Conservation (phyloP, 352 stramenopile species). For the Globisporangium sylvaticum region DNA sequence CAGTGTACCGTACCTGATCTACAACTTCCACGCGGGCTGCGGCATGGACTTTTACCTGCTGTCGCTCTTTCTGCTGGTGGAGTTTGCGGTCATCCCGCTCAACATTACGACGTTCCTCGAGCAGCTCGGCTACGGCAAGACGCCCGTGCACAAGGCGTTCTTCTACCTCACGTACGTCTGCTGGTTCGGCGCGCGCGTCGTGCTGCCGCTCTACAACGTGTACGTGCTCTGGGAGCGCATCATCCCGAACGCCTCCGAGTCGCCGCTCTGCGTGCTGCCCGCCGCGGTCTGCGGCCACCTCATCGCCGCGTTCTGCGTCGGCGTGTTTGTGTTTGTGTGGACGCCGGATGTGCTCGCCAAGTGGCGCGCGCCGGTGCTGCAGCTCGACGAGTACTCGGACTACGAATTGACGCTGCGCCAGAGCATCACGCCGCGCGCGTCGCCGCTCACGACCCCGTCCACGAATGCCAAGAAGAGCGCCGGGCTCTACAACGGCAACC, state of each 20-base stretch:
- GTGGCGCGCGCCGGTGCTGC: slow-evolving; percentile 56
- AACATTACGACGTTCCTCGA: slow-evolving; percentile 82
- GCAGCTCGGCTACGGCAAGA: slow-evolving; percentile 70
- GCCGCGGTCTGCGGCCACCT: slow-evolving; percentile 72
- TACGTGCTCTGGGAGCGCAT: slow-evolving; percentile 73
- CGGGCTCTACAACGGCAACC: slow-evolving; percentile 15
- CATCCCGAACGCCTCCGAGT: slow-evolving; percentile 41
- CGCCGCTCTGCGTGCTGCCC: slow-evolving; percentile 59
- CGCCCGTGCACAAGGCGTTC: slow-evolving; percentile 47
- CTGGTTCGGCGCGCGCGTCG: slow-evolving; percentile 72
- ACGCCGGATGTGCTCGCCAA: slow-evolving; percentile 78
- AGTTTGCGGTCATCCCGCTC: slow-evolving; percentile 77
- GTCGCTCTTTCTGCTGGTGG: slow-evolving; percentile 80
- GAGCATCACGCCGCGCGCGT: slow-evolving; percentile 66
- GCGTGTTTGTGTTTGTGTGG: slow-evolving; percentile 81
- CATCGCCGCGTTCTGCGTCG: slow-evolving; percentile 77
- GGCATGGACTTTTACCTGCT: slow-evolving; percentile 75
- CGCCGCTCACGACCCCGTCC: slow-evolving; percentile 30
- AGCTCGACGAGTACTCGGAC: slow-evolving; percentile 74
- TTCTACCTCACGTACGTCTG: slow-evolving; percentile 74
- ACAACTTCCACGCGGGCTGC: slow-evolving; percentile 72
- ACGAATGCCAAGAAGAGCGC: neutral
- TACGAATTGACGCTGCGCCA: slow-evolving; percentile 77
- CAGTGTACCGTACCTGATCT: slow-evolving; percentile 81
- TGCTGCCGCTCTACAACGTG: slow-evolving; percentile 77